Conservation (phyloP, 192 early-diverging fungal species). For the Oehlia diaphana region DNA sequence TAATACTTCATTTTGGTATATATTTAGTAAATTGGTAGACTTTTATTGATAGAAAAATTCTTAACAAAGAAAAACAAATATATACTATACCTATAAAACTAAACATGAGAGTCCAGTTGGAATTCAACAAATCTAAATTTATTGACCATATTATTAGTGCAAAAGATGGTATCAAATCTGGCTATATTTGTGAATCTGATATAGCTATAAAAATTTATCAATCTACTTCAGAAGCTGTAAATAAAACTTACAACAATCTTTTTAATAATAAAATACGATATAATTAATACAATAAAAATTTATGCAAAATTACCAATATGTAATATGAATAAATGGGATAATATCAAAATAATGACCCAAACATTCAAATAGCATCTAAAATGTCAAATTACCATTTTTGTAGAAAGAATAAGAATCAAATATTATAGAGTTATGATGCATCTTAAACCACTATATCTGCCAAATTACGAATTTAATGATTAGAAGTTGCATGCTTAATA, state of each 20-base stretch:
- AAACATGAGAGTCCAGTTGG: slow-evolving; percentile 1
- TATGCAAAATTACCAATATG: not conserved
- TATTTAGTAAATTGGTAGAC: not conserved
- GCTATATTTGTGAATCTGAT: not conserved
- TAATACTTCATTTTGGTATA: not conserved
- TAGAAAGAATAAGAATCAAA: not conserved
- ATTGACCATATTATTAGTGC: not conserved
- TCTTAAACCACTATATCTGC: not conserved
- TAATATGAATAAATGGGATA: not conserved
- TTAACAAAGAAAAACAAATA: not conserved
- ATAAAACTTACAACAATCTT: too few species aligned
- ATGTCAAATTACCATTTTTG: not conserved
- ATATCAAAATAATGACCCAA: not conserved
- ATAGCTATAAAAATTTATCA: too few species aligned
- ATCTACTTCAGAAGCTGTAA: too few species aligned
- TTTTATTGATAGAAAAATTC: not conserved
- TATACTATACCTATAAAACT: not conserved
- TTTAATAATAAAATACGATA: too few species aligned
- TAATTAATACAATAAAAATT: not conserved
- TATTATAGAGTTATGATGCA: not conserved
- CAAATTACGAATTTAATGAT: not conserved
- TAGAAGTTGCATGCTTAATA: too few species aligned
- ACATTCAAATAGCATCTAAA: not conserved
- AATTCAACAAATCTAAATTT: not conserved
- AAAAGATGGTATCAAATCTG: not conserved